phyloP scores from a whole-genome alignment of 2,329 filamentous ascomycete genomes.

The Hypoxylon sp. region DNA sequence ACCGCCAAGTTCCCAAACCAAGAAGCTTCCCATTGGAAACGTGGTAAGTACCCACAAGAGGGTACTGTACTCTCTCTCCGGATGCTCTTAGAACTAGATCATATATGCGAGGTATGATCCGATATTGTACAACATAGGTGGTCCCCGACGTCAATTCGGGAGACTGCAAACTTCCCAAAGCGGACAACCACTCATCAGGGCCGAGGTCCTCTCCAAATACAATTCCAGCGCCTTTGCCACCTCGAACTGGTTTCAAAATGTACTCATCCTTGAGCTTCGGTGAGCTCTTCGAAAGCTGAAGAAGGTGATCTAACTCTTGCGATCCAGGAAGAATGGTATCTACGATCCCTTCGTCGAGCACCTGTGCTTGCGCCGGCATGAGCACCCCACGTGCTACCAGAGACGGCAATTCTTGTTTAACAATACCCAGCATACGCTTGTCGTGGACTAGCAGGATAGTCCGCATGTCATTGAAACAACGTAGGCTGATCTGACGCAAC shows the following conservation, averaged over 20 bases:
- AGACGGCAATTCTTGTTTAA: constrained; percentile 1
- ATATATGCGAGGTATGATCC: constrained; percentile 7
- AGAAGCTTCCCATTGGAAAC: not conserved
- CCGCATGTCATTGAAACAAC: constrained; percentile 12
- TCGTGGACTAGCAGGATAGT: constrained; percentile 6
- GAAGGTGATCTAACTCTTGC: not conserved
- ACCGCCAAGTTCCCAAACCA: constrained; percentile 5
- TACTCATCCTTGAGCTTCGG: not conserved
- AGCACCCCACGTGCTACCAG: constrained; percentile 1
- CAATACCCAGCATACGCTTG: constrained; percentile 9
- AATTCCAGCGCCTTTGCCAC: constrained; percentile 7
- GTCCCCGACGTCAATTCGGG: not conserved
- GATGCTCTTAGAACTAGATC: constrained; percentile 1
- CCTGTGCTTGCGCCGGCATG: not conserved
- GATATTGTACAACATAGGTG: not conserved
- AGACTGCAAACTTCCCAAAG: not conserved
- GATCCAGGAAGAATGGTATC: constrained; percentile 5
- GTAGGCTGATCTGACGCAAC: constrained; percentile 5
- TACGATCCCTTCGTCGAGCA: constrained; percentile 3
- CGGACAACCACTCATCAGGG: not conserved
- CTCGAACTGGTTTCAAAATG: constrained; percentile 2
- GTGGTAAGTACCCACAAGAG: constrained; percentile 1
- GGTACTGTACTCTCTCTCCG: constrained; percentile 1
- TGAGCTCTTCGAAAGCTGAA: not conserved
- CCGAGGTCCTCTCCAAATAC: constrained; percentile 4